Evolutionary conservation across 768 basidiomycete species (phyloP), one percentile per base, ranked within the genome.

Genomic region (Boletus tylopilopsis): DNA sequence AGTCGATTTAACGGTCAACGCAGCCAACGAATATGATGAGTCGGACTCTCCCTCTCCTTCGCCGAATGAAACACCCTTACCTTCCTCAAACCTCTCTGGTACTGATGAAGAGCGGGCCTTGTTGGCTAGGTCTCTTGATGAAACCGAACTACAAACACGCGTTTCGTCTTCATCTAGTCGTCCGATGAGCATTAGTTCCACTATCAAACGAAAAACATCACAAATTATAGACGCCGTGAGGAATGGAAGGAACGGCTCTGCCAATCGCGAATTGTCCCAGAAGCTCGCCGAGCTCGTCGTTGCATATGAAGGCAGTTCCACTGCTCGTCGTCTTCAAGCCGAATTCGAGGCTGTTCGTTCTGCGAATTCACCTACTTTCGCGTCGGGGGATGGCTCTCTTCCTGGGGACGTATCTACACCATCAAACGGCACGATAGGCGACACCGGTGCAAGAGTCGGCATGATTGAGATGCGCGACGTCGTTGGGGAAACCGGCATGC

Each of bases 1-100:
- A 88, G 87, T 89, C 55, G 87, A 90, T 64, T 62, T 89, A 38
- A 89, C 86, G 0, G 80, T 85, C 72, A 79, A 83, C 35, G 78
- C 80, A 11, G 71, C 66, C 34, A 64, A 75, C 37, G 73, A 63
- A 24, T 56, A 70, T 15, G 53, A 68, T n/a, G 63, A 55, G 38
- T 22, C 40, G 55, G 45, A 68, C 57, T 46, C 69, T 48, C 43
- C 75, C 70, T 69, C 59, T 32, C 63, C 49, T 27, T 64, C 60
- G 12, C 43, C 53, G 18, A 46, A 43, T 32, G 50, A 53, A 35
- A 63, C 61, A 13, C 69, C 59, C 5, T 55, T 67, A 30, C 61
- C 69, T 29, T 63, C 70, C 0, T 71, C 75, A 11, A 72, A 73
- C 21, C 78, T 79, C 49, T 56, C 82, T 12, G 61, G 58, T 15